These are phyloP conservation scores for Monosporascus sp. DNA, from an alignment of 2,329 filamentous ascomycete species.

Conservation along the genomic window DNA sequence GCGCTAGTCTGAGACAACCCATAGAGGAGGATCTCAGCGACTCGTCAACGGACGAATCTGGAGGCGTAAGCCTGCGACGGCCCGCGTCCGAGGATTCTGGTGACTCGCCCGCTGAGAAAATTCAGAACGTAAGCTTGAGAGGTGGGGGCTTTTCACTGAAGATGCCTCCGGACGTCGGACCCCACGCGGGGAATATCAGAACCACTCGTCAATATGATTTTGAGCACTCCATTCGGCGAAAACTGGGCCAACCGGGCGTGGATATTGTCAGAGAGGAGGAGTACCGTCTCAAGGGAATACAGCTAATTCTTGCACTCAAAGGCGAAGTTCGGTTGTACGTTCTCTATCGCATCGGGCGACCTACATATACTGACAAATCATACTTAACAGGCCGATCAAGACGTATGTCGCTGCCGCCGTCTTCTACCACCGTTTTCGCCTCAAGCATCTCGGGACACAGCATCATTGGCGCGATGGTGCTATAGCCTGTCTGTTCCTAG, in stretches of 20 bases:
- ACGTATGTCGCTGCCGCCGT: conserved; percentile 89
- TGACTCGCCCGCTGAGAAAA: no score
- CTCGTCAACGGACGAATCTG: no score
- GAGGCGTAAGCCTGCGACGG: no score
- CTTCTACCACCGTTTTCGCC: conserved; percentile 90
- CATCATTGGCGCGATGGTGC: conserved; percentile 86
- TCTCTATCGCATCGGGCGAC: neutral
- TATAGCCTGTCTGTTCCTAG: conserved; percentile 80
- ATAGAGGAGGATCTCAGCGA: no score
- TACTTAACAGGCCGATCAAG: conserved; percentile 63
- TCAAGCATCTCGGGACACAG: conserved; percentile 78
- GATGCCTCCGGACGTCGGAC: conserved; percentile 5
- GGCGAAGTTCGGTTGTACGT: conserved; percentile 72
- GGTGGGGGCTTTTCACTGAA: neutral
- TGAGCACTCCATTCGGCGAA: conserved; percentile 72
- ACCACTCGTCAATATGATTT: conserved; percentile 66
- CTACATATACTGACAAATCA: conserved; percentile 4
- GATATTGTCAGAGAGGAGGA: conserved; percentile 75
- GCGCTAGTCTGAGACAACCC: no score
- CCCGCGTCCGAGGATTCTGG: no score
- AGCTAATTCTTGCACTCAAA: conserved; percentile 82
- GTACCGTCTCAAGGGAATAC: conserved; percentile 77
- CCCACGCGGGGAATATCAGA: conserved; percentile 26
- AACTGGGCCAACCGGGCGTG: conserved; percentile 63
- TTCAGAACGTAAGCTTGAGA: no score